Base-by-base conservation (phyloP, 2,329 filamentous ascomycete species). In the Sporothrix curviconia region DNA sequence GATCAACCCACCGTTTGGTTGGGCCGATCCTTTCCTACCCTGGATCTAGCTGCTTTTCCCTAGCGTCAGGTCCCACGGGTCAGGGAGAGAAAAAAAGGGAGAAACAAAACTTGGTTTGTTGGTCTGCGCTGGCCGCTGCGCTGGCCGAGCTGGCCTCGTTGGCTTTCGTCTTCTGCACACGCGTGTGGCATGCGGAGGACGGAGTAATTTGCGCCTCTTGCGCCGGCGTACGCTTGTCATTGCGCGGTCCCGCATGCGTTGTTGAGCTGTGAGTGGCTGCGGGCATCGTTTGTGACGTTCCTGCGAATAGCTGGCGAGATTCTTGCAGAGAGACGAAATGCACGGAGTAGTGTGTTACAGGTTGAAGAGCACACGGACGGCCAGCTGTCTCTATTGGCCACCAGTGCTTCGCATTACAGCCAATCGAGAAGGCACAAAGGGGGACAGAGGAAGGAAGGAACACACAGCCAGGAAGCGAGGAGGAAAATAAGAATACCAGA, bases 11-110 rank as follows among this genome's bases (percentile, higher is more conserved):
- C 17, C 30, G 30, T 28, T 46, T n/a, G 40, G 40, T 12, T 32
- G 24, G 32, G 52, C 19, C 22, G 42, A 54, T 54, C 51, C 28
- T 54, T 54, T 54, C 51, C 51, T 25, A 34, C 12, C 28, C 7
- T 54, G 24, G 51, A 24, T 24, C 25, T 44, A 42, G 50, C 50
- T 22, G 22, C 50, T 19, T 42, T 43, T 9, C 49, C 49, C 50
- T 53, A 40, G 50, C n/a, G n/a, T 22, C 50, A 32, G 50, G 50
- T 53, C 36, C 50, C 50, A 39, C 37, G n/a, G 19, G 34, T 25
- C 40, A 15, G 39, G 22, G 51, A 9, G 22, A n/a, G 24, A 53
- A 3, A 25, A 43, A 22, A 32, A n/a, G 22, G 39, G n/a, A 17
- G 24, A 39, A 30, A 34, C 6, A 47, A 28, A 17, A 9, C n/a